Evolutionary conservation across 2,329 filamentous ascomycete genomes (phyloP), one percentile per base, ranked within the genome.

Genomic region (Alternaria dauci): DNA sequence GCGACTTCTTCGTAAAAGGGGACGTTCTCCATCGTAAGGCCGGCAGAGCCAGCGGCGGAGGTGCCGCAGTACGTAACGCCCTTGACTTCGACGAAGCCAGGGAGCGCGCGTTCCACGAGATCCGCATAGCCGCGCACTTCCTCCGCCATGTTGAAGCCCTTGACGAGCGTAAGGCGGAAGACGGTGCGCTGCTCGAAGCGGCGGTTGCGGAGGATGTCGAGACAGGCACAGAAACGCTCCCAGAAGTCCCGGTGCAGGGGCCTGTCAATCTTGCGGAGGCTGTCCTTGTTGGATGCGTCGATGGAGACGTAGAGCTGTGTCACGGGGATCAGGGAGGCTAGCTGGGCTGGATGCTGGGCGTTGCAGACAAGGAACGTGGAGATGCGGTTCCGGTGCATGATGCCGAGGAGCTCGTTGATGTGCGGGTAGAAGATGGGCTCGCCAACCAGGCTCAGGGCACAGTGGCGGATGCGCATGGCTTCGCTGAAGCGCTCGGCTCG

Each of bases 381-480:
- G 68, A 98, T 97, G 69, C 88, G 90, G 77, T 96, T 91, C 12
- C 79, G 82, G 81, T 98, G 94, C 66, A 99, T 85, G 84, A 98
- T 87, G 11, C 82, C 85, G 1, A 96, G 83, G 73, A 98, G 94
- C 74, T 94, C 91, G 79, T 99, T 97, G 84, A 98, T 98, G 74
- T 96, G 89, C 9, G 95, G 95, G 78, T 98, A 98, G 82, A 98
- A 98, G 71, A 97, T 97, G n/a, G 94, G 94, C 79, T 99, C 94
- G 69, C 95, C 94, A 23, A 99, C 95, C 9, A 99, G 85, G 67
- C 89, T 93, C 46, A 99, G 83, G 0, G 95, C 95, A 77, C 94
- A 99, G 80, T 99, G 94, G 0, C 93, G 87, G 71, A 99, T 97
- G 42, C 89, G 86, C 90, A 97, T 93, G 0, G 94, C 94, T 81